phyloP scores from a whole-genome alignment of 2,329 filamentous ascomycete species.

The Ascochyta koolunga region DNA sequence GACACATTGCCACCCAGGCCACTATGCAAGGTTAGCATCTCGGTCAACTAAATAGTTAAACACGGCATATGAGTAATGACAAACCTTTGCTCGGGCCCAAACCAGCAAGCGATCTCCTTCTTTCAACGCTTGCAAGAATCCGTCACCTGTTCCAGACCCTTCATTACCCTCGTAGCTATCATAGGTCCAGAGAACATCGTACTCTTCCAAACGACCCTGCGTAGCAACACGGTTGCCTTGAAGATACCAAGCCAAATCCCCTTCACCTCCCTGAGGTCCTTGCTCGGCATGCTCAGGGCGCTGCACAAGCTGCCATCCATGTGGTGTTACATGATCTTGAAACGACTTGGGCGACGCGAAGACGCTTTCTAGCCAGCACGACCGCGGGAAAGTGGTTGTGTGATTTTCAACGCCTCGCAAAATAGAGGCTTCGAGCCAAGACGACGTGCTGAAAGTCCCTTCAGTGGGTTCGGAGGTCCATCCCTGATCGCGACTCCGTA shows the following conservation, averaged over 20 bases:
- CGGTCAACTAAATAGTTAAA: too few species aligned
- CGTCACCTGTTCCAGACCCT: constrained; percentile 34
- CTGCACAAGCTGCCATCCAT: constrained; percentile 26
- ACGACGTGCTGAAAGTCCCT: constrained; percentile 38
- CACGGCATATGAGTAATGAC: constrained; percentile 4
- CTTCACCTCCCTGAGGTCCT: constrained; percentile 34
- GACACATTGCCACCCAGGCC: constrained; percentile 37
- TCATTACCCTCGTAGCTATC: constrained; percentile 23
- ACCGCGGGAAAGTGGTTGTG: constrained; percentile 5
- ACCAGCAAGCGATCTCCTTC: constrained; percentile 37
- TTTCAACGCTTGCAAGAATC: constrained; percentile 32
- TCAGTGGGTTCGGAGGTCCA: constrained; percentile 37
- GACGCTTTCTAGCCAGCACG: constrained; percentile 5
- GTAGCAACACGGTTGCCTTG: constrained; percentile 40
- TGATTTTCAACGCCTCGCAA: constrained; percentile 21
- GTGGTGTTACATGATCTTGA: constrained; percentile 1
- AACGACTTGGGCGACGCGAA: not conserved
- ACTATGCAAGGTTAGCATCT: constrained; percentile 25
- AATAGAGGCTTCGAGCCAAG: constrained; percentile 43
- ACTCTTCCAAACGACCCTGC: constrained; percentile 5
- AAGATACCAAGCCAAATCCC: constrained; percentile 38
- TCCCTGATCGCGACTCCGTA: constrained; percentile 39
- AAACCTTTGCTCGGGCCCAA: constrained; percentile 42
- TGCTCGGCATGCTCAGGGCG: constrained; percentile 24
- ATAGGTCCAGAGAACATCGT: constrained; percentile 30